A percentile compares a stretch with the other conserved stretches of the same genome.
Conservation (phyloP, 345 rosid genomes). For the Arabidopsis suecica region DNA sequence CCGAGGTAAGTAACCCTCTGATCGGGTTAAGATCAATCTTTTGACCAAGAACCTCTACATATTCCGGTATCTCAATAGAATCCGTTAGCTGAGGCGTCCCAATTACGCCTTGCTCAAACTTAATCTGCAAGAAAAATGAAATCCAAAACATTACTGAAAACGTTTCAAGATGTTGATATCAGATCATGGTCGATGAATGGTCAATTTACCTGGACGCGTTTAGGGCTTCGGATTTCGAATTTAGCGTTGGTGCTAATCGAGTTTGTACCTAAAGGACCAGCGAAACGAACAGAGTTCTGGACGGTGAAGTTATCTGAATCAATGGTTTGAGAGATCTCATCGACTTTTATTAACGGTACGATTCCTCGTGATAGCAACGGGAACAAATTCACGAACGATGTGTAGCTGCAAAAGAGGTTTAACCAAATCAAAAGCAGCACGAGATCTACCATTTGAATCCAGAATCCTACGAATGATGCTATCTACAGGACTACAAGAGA, state of each 20-base stretch:
- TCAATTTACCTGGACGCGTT: conserved; percentile 71
- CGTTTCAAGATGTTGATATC: conserved; percentile 2
- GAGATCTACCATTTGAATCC: neutral
- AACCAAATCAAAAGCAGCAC: conserved; percentile 4
- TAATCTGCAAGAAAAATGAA: conserved; percentile 53
- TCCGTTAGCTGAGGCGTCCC: conserved; percentile 94
- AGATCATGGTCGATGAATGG: neutral
- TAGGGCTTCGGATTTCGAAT: conserved; percentile 84
- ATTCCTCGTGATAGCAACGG: conserved; percentile 71
- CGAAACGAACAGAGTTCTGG: conserved; percentile 67
- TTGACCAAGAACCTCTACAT: conserved; percentile 80
- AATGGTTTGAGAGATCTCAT: conserved; percentile 86
- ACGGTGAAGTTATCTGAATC: conserved; percentile 77
- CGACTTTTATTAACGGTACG: conserved; percentile 64
- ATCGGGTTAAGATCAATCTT: conserved; percentile 70
- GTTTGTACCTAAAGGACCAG: conserved; percentile 74
- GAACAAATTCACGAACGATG: conserved; percentile 70
- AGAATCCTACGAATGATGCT: neutral
- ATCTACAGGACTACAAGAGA: neutral
- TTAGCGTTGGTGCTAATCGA: conserved; percentile 77
- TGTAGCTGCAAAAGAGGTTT: conserved; percentile 54
- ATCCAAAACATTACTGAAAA: neutral
- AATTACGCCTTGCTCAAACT: conserved; percentile 81
- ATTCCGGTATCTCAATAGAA: conserved; percentile 77
- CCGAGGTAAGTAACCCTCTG: conserved; percentile 67